These are phyloP conservation scores for Aquilaria agallochum DNA, from an alignment of 441 rosid genomes.

Conservation along the genomic window DNA sequence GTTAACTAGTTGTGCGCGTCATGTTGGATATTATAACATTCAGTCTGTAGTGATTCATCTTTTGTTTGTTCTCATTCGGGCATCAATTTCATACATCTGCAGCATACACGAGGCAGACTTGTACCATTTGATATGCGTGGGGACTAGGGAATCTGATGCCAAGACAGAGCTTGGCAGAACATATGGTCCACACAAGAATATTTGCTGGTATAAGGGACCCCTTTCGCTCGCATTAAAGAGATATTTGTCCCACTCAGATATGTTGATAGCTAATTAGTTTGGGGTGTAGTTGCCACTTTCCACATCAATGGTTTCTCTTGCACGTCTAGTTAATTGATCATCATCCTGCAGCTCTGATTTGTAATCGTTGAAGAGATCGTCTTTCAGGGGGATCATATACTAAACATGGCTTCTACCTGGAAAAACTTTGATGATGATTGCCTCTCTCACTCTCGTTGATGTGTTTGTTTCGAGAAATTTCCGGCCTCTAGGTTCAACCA, in stretches of 20 bases:
- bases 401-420: background rate
- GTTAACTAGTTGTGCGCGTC: background rate
- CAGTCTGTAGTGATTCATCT: constrained; percentile 4
- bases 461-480: too few relatives aligned
- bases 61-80: constrained; percentile 6
- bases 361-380: background rate
- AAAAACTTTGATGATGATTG: background rate
- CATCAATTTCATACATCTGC: constrained; percentile 12
- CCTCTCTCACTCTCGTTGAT: too few relatives aligned
- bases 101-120: constrained; percentile 1
- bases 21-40: background rate
- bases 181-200: constrained; percentile 23
- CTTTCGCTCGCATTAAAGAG: constrained; percentile 10
- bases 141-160: constrained; percentile 19
- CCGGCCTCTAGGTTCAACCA: too few relatives aligned
- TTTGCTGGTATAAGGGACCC: constrained; percentile 30
- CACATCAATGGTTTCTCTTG: constrained; percentile 10
- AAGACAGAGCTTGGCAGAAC: constrained; percentile 11
- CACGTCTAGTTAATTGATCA: background rate
- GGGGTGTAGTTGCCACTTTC: constrained; percentile 17
- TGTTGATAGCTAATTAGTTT: constrained; percentile 18
- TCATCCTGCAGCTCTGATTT: too few relatives aligned
- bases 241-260: constrained; percentile 15
- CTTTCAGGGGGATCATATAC: background rate
- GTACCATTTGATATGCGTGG: constrained; percentile 12